Evolutionary conservation across 1,139 yeast species (phyloP), one percentile per base, ranked within the genome.

Genomic region (Blastobotrys indianensis): DNA sequence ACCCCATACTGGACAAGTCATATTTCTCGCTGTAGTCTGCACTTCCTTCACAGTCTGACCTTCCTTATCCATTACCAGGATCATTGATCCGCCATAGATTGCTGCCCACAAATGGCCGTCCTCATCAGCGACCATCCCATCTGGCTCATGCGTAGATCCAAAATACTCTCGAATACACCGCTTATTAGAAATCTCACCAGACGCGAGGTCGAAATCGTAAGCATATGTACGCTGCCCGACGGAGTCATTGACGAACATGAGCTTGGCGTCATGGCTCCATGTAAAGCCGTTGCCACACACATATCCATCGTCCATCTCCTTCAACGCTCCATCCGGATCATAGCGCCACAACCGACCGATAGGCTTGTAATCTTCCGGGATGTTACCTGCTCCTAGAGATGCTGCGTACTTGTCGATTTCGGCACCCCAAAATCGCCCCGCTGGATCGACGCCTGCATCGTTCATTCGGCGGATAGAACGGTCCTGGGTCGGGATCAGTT

Each of bases 201-300:
- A 64, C 12, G 60, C 66, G 36, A 60, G 52, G 58, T 82, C 78
- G 58, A 75, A 82, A 60, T 82, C 83, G 58, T 72, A 83, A 51
- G 72, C 69, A 74, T 79, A 85, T 46, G 85, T 74, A 3, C 72
- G 74, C 53, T 68, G 73, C 8, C 77, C 76, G 36, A 76, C 65
- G 2, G 92, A 80, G 56, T 86, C 94, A 5, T 92, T 84, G 76
- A 87, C 79, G 58, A 73, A 83, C 60, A 85, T 70, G 36, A 67
- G 65, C 33, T 68, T 72, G 6, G 72, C 71, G 46, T 73, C 76
- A 37, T 64, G 63, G 37, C 73, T 68, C 75, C 88, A 88, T 28
- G 83, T 83, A 53, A 88, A 70, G 12, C 95, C 95, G 60, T 88
- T 88, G 16, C 60, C 59, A 39, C 61, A 57, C 17, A 54, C 61